Conservation (phyloP, 371 early-diverging fungal genomes). For the Mucor mucedo region DNA sequence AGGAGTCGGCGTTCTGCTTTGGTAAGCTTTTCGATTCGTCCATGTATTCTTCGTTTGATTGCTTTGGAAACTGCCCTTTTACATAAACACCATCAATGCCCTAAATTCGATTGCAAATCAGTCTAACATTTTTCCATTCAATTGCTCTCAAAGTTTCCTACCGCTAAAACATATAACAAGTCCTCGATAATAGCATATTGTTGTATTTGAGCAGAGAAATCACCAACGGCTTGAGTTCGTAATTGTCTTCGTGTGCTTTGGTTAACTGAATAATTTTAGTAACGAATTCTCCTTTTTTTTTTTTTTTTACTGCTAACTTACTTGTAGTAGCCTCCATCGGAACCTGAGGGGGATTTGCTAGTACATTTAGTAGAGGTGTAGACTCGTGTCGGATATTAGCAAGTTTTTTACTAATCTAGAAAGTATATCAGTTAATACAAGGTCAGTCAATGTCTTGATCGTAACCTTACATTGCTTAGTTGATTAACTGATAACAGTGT, state of each 20-base stretch:
- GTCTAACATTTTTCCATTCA: neutral
- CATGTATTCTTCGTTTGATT: slow-evolving; percentile 27
- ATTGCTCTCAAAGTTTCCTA: slow-evolving; percentile 25
- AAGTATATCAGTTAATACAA: too few relatives aligned
- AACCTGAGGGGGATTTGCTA: neutral
- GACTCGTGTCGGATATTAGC: slow-evolving; percentile 43
- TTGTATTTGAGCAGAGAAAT: slow-evolving; percentile 60
- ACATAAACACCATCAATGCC: slow-evolving; percentile 87
- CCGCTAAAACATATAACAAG: slow-evolving; percentile 84
- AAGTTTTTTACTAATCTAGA: slow-evolving; percentile 44
- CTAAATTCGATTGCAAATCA: slow-evolving; percentile 39
- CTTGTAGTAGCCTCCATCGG: slow-evolving; percentile 1
- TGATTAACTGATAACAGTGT: slow-evolving; percentile 44
- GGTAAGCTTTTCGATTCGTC: neutral
- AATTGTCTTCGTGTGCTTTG: neutral
- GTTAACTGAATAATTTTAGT: neutral
- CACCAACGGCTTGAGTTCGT: slow-evolving; percentile 21
- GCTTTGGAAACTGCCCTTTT: slow-evolving; percentile 40
- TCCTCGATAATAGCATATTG: slow-evolving; percentile 89
- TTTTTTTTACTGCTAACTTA: slow-evolving; percentile 1
- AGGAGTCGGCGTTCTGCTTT: slow-evolving; percentile 23
- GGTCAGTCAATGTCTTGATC: too few relatives aligned
- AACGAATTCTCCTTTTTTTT: neutral
- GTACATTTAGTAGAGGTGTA: slow-evolving; percentile 9
- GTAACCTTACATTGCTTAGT: slow-evolving; percentile 40